Conservation (phyloP, 1,284 basidiomycete genomes). For the Tilletia walkeri region DNA sequence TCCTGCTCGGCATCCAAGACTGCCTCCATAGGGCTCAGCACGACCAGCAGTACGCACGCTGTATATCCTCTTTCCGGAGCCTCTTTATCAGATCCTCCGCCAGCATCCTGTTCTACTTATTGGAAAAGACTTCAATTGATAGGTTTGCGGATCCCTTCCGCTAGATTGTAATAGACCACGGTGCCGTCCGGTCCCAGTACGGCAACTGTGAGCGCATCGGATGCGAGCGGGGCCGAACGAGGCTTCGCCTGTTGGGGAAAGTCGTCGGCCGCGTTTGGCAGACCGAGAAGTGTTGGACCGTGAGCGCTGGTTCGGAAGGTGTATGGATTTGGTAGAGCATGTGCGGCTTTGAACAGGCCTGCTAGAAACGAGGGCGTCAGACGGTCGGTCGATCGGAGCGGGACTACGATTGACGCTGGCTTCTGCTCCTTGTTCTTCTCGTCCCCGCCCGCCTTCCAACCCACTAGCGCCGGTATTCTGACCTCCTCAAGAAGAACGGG, state of each 20-base stretch:
- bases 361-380: not conserved
- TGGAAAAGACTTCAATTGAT: constrained; percentile 33
- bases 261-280: not conserved
- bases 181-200: constrained; percentile 49
- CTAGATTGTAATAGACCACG: constrained; percentile 50
- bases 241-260: not conserved
- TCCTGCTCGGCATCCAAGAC: no score
- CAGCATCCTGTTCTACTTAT: no score
- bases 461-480: not conserved
- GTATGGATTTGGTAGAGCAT: constrained; percentile 2
- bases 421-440: not conserved
- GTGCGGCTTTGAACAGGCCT: not conserved
- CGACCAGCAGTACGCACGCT: no score
- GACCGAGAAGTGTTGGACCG: not conserved
- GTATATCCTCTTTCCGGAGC: not conserved
- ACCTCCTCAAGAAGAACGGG: constrained; percentile 21
- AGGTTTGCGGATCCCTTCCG: constrained; percentile 50
- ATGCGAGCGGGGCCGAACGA: not conserved
- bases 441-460: constrained; percentile 2
- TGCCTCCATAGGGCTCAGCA: no score
- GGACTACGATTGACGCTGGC: not conserved
- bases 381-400: not conserved
- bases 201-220: constrained; percentile 26
- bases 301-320: not conserved
- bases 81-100: no score